These are phyloP conservation scores for Clarireedia monteithiana DNA, from an alignment of 2,329 filamentous ascomycete genomes.

Conservation along the genomic window DNA sequence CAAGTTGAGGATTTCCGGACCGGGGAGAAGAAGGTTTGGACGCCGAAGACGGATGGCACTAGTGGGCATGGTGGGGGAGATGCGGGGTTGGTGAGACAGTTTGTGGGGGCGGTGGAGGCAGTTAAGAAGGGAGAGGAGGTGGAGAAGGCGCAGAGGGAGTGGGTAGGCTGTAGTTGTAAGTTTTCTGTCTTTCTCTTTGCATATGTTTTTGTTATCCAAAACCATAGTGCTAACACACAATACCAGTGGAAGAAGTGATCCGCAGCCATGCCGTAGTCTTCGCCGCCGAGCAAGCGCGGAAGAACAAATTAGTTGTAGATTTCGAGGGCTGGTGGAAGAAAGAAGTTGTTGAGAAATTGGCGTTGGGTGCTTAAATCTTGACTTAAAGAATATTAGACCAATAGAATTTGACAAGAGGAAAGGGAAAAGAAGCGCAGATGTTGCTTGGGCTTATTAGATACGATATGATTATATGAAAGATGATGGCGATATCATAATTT, in stretches of 20 bases:
- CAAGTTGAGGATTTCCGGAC: slow-evolving; percentile 65
- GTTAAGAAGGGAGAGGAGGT: slow-evolving; percentile 67
- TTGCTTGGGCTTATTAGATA: no score
- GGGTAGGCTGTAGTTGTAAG: slow-evolving; percentile 62
- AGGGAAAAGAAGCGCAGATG: no score
- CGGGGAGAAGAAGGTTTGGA: slow-evolving; percentile 41
- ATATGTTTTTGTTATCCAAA: not conserved
- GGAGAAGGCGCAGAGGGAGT: slow-evolving; percentile 62
- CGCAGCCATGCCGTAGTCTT: slow-evolving; percentile 89
- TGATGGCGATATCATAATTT: no score
- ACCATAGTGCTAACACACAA: not conserved
- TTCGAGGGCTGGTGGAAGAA: slow-evolving; percentile 71
- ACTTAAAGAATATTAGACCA: no score
- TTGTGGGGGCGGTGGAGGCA: slow-evolving; percentile 71
- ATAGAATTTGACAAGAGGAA: no score
- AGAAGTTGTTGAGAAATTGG: slow-evolving; percentile 36
- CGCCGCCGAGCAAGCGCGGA: slow-evolving; percentile 81
- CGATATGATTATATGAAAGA: no score
- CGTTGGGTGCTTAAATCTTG: no score
- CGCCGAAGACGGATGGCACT: slow-evolving; percentile 44
- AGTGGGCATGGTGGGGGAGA: slow-evolving; percentile 73
- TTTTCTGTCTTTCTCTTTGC: not conserved
- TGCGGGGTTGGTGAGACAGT: slow-evolving; percentile 71
- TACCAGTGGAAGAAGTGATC: slow-evolving; percentile 67
- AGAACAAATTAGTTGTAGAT: slow-evolving; percentile 59